Evolutionary conservation across 1,284 basidiomycete species (phyloP), one percentile per base, ranked within the genome.

Genomic region (Rhizoctonia solani): DNA sequence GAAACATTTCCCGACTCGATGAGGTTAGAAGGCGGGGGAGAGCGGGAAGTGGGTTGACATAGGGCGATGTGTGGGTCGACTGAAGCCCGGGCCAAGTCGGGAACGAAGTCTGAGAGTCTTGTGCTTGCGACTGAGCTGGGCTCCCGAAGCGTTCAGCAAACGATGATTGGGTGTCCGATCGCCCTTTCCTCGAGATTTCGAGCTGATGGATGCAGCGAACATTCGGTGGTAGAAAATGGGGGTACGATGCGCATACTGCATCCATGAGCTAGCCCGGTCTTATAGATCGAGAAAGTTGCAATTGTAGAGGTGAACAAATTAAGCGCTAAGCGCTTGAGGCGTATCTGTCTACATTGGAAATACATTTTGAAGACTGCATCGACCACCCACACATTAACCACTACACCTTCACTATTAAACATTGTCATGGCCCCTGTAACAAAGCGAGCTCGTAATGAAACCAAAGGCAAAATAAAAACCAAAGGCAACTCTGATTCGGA

Each of bases 241-340:
- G 34, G 53, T 44, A 30, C 49, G 59, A 32, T 65, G 59, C 49
- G 53, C 59, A 65, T 65, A 37, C 49, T 53, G 59, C 59, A 65
- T 65, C 59, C 59, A 61, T 50, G n/a, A n/a, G 58, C 44, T 44
- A 21, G 44, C 4, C 14, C 34, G 23, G 19, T 39, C 46, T 39
- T 9, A 46, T 9, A 25, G 58, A 47, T 47, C 44, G 56, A 46
- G 4, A 52, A 63, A 52, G 58, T 63, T 63, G 47, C 44, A n/a
- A n/a, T n/a, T n/a, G n/a, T n/a, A 23, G 14, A 21, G 32, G 16
- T 39, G 52, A 63, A 39, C 21, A 4, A 11, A 25, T 13, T 21
- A 63, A 52, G n/a, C 46, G 58, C 58, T 34, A 21, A 13, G 58
- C 58, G 58, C n/a, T 41, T 49, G 25, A 8, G 3, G 16, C 37